Base-by-base conservation (phyloP, 768 basidiomycete genomes). In the Termitomyces bulborhizus region DNA sequence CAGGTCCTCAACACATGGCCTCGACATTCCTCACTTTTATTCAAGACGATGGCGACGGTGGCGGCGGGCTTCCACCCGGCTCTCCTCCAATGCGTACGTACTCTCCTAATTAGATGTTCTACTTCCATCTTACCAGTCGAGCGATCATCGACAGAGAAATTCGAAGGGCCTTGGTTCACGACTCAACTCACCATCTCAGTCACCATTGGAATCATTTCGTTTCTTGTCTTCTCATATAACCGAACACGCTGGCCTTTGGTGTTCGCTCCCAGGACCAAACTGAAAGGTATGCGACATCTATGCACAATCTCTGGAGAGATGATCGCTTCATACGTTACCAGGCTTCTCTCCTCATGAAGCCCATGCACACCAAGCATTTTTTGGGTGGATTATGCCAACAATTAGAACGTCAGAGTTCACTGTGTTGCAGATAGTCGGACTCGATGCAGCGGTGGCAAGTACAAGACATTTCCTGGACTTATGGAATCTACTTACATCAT, bases 341-440 rank as follows among this genome's bases (percentile, higher is more conserved):
- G 93, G 88, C 2, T 96, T 96, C 73, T 95, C 93, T 4, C 93
- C 93, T 18, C 91, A 93, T 60, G 93, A 95, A 68, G 93, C 90
- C 0, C 93, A 95, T 65, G 84, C 85, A 3, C 88, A 91, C 62
- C 78, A 82, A 56, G 84, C 88, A 0, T 90, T 97, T 73, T 93
- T 97, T 71, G 93, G 93, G 26, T 99, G 97, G 96, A 90, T 99
- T 51, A 71, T 96, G 61, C 96, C 96, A 1, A 98, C 96, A 0
- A 79, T 98, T 42, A 75, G 80, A 55, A 93, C 88, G 0, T 94
- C 91, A 44, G 96, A 99, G 66, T 94, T 91, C 57, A 89, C 93
- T 0, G 84, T 99, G 3, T 76, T 99, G 2, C 94, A 98, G 69
- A 96, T 97, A 48, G 96, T 99, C 12, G 96, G 96, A 0, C 73